Conservation (phyloP, 192 early-diverging fungal species). For the Coemansia sp. region DNA sequence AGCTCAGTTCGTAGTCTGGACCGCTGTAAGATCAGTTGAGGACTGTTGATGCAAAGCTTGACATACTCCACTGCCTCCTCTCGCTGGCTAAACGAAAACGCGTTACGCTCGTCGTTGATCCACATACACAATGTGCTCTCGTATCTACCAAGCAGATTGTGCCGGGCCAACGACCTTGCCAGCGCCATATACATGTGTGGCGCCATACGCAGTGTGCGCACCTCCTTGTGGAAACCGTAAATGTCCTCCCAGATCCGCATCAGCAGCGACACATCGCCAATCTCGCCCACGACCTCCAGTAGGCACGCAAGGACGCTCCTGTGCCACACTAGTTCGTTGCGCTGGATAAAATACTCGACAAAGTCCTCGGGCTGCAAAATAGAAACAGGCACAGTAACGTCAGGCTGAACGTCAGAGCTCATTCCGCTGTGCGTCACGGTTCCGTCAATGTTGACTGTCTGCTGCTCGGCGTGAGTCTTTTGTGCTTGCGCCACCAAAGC, state of each 20-base stretch:
- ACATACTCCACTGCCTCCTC: conserved; percentile 31
- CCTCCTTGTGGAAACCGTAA: conserved; percentile 9
- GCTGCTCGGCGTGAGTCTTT: conserved; percentile 8
- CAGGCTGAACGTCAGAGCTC: not conserved
- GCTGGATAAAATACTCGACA: conserved; percentile 25
- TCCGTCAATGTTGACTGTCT: conserved; percentile 20
- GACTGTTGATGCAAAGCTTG: conserved; percentile 16
- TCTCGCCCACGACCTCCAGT: conserved; percentile 33
- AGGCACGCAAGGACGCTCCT: conserved; percentile 25
- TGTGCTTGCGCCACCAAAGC: conserved; percentile 24
- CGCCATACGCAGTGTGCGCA: conserved; percentile 32
- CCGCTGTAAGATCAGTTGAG: not conserved
- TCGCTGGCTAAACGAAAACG: conserved; percentile 31
- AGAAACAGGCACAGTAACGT: not conserved
- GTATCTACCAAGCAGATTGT: conserved; percentile 22
- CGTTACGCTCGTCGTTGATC: conserved; percentile 27
- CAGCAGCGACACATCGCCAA: conserved; percentile 23
- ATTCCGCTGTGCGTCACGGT: conserved; percentile 1
- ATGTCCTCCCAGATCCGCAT: conserved; percentile 44
- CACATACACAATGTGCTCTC: conserved; percentile 21
- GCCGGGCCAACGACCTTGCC: conserved; percentile 42
- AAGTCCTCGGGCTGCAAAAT: conserved; percentile 34
- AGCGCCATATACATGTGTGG: conserved; percentile 47
- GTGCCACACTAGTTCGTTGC: conserved; percentile 48
- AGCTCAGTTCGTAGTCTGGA: not conserved